Base-by-base conservation (phyloP, 257 asterid genomes). In the Leonotis leonurus region DNA sequence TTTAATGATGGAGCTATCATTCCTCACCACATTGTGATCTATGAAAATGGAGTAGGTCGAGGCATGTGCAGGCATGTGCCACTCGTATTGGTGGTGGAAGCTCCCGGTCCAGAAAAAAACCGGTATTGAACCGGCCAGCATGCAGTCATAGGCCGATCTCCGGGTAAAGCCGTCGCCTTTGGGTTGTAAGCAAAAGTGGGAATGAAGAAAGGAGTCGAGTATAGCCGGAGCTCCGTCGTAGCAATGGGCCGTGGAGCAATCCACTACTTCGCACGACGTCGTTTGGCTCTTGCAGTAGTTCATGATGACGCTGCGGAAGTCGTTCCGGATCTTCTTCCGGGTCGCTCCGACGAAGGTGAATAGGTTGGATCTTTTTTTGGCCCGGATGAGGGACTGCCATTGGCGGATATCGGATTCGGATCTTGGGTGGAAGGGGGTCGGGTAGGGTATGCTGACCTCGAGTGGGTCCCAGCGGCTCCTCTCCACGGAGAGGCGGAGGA, bases 361-460 rank as follows among this genome's bases (percentile, higher is more conserved):
- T 0, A 69, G 75, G 57, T 54, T 74, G 25, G 51, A 5, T 10
- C 85, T 72, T 8, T 41, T 5, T 11, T 71, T 36, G 54, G 26
- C 14, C 14, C 76, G 77, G 29, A 77, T 56, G 8, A 68, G 49
- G 13, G 18, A 49, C 55, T 82, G 86, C 89, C 89, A 85, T 2
- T 53, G 65, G 6, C 36, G 59, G 67, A 85, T 69, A 5, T 85
- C 93, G 36, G 78, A 68, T 40, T 48, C 70, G 60, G 85, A 72
- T 60, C 86, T 69, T 43, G 92, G 92, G 66, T 84, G 92, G 55
- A 84, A 84, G 0, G 88, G 54, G 0, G 88, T 79, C n/a, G 93
- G 93, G 59, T 82, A 85, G 0, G 93, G 93, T 0, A 85, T 73
- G 33, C 93, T 82, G 45, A 81, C 30, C 41, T 85, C 93, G 16